A percentile compares a stretch with the other conserved stretches of the same genome.
Conservation (phyloP, 148 eudicot genomes). For the Rhododendron ovatum region DNA sequence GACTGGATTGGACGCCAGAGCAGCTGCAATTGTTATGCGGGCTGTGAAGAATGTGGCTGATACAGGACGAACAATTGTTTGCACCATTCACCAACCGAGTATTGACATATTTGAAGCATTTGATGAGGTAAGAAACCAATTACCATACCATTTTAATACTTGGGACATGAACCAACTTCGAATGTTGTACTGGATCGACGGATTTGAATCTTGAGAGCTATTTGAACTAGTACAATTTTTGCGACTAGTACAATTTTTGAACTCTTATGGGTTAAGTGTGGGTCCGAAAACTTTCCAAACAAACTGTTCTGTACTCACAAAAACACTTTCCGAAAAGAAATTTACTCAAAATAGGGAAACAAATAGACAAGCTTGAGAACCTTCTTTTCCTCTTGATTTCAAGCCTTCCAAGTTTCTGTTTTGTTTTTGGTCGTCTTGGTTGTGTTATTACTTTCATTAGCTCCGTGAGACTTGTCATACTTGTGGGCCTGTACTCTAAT, state of each 20-base stretch:
- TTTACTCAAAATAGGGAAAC: neutral
- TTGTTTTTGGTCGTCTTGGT: neutral
- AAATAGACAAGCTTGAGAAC: neutral
- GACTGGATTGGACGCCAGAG: constrained; percentile 80
- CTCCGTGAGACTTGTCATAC: neutral
- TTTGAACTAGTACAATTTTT: neutral
- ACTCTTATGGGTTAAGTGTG: neutral
- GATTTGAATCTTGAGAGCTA: neutral
- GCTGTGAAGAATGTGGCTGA: constrained; percentile 65
- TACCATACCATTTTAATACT: constrained; percentile 31
- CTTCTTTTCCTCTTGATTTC: neutral
- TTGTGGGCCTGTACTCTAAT: neutral
- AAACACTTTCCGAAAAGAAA: neutral
- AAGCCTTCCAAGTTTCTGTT: neutral
- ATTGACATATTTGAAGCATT: constrained; percentile 88
- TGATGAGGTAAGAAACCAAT: constrained; percentile 52
- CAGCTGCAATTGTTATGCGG: constrained; percentile 82
- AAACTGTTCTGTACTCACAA: neutral
- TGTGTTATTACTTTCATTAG: neutral
- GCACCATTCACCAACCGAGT: constrained; percentile 92
- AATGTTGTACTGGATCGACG: neutral
- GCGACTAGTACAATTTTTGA: neutral
- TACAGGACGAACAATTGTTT: constrained; percentile 83
- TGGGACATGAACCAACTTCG: neutral
- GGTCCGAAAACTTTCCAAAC: neutral